Evolutionary conservation across 192 early-diverging fungal species (phyloP), one percentile per base, ranked within the genome.

Genomic region (Coemansia sp.): DNA sequence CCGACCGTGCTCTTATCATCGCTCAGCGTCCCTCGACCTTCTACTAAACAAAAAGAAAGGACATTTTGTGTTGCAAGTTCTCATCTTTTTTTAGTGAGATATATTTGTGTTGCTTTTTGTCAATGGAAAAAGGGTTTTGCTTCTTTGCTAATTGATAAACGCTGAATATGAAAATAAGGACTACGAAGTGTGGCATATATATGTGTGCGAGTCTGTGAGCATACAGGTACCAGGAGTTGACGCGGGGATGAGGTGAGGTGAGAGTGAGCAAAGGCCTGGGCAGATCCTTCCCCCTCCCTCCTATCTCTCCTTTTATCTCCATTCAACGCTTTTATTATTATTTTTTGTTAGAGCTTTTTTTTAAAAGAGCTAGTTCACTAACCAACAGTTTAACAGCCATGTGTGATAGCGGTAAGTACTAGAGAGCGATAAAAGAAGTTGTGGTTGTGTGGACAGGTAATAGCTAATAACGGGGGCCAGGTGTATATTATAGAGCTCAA

Each of bases 21-120:
- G 97, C 91, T 81, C 88, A 91, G 84, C 93, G 97, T 80, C 97
- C 97, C 79, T 89, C 88, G 76, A 98, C 96, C 74, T 94, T 95
- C 89, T 90, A 85, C 74, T 85, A 72, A 76, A 27, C 24, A 27
- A 27, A 27, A 27, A 27, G 24, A 27, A 22, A 15, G 41, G 36
- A 38, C 36, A 38, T 9, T 38, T 38, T 38, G 36, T 38, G 36
- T 38, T 38, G 36, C 36, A 38, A 38, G 36, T 38, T 38, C 36
- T 38, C 36, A 38, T 38, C 24, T 38, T 38, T 38, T 9, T 38
- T 38, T 38, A 38, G 36, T 38, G 20, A 20, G 49, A n/a, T 50
- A 10, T 50, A 22, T 50, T 50, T 20, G 49, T 50, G 24, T 50
- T 50, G 49, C 49, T 50, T 9, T 50, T 50, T 20, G 49, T 50